Evolutionary conservation across 345 rosid genomes (phyloP).

Genomic region (Linum trigynum): DNA sequence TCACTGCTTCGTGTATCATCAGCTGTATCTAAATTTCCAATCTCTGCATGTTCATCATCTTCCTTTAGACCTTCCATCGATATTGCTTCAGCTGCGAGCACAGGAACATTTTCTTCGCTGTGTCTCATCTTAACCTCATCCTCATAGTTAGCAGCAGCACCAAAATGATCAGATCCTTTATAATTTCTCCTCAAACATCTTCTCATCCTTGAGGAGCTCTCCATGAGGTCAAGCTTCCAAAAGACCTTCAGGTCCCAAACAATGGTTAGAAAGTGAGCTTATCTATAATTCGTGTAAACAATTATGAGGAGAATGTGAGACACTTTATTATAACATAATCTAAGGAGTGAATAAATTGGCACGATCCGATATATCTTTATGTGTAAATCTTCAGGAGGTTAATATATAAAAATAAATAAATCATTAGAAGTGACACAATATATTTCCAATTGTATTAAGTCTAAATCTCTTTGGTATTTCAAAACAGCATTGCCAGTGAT

Average conservation of each 20-base stretch:
- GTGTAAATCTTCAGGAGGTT: not conserved
- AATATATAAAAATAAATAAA: slow-evolving; percentile 1
- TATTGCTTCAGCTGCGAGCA: slow-evolving; percentile 82
- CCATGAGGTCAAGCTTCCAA: slow-evolving; percentile 96
- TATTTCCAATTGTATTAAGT: not conserved
- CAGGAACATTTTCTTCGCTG: slow-evolving; percentile 45
- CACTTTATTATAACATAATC: not conserved
- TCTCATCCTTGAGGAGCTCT: slow-evolving; percentile 96
- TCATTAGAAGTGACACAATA: not conserved
- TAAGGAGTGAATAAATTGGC: not conserved
- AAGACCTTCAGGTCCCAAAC: slow-evolving; percentile 46
- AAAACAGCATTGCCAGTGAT: not conserved
- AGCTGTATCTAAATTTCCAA: slow-evolving; percentile 43
- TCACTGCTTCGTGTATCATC: slow-evolving; percentile 31
- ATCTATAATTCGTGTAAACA: not conserved
- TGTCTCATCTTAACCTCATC: slow-evolving; percentile 41
- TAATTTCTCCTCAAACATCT: slow-evolving; percentile 72
- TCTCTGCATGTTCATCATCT: slow-evolving; percentile 71
- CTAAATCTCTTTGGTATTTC: not conserved
- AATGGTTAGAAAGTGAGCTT: slow-evolving; percentile 8
- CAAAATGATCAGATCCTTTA: slow-evolving; percentile 73
- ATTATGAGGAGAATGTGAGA: slow-evolving; percentile 1
- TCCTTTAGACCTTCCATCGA: slow-evolving; percentile 60
- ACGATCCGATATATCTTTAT: not conserved
- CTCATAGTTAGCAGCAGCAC: slow-evolving; percentile 85